Evolutionary conservation across 768 basidiomycete species (phyloP).

Genomic region (Albatrellus ellisii): DNA sequence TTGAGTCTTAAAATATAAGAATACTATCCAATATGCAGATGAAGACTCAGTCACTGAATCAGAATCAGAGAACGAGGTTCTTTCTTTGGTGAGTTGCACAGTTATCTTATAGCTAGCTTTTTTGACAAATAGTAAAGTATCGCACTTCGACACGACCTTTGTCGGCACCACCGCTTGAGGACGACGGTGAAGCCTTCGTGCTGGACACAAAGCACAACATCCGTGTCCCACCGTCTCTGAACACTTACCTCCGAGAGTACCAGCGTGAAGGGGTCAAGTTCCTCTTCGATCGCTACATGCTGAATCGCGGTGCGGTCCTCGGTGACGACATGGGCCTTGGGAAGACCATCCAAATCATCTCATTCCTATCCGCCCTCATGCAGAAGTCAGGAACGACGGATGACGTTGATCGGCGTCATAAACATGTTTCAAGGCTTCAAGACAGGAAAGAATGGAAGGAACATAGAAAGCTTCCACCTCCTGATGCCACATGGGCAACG

Average conservation of each 20-base stretch:
- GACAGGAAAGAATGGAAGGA: slow-evolving; percentile 42
- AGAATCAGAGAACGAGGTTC: slow-evolving; percentile 22
- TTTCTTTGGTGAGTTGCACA: slow-evolving; percentile 1
- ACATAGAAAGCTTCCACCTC: slow-evolving; percentile 40
- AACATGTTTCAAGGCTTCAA: slow-evolving; percentile 54
- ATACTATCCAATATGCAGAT: background rate
- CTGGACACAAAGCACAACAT: slow-evolving; percentile 35
- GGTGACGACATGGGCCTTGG: slow-evolving; percentile 97
- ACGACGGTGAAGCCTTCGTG: slow-evolving; percentile 29
- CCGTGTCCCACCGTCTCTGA: slow-evolving; percentile 56
- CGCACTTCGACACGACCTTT: too few species aligned
- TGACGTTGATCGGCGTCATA: slow-evolving; percentile 55
- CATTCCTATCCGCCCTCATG: slow-evolving; percentile 89
- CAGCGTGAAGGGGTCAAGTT: slow-evolving; percentile 82
- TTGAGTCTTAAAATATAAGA: background rate
- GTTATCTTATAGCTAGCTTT: background rate
- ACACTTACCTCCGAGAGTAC: slow-evolving; percentile 80
- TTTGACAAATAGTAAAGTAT: background rate
- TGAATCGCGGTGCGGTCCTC: slow-evolving; percentile 64
- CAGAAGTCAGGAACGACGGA: slow-evolving; percentile 50
- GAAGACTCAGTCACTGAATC: slow-evolving; percentile 36
- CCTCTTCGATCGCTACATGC: slow-evolving; percentile 58
- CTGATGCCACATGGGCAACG: slow-evolving; percentile 73
- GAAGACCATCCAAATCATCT: slow-evolving; percentile 91
- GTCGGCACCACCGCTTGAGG: background rate